A percentile compares a stretch with the other conserved stretches of the same genome.
phyloP scores from a whole-genome alignment of 192 early-diverging fungal genomes.

The Rhizophlyctis rosea region DNA sequence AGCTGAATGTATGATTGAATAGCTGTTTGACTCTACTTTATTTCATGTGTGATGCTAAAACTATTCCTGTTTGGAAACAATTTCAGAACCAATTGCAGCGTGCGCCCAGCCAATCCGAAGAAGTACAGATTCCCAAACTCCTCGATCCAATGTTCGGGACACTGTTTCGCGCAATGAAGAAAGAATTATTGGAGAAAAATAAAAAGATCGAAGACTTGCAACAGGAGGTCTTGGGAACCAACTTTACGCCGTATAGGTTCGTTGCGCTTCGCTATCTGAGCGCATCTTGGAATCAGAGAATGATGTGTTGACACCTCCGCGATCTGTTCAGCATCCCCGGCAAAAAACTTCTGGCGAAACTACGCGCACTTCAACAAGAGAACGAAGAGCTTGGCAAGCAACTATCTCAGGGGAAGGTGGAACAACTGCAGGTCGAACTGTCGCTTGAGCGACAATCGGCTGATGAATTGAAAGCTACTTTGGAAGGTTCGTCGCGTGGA shows the following conservation, averaged over 20 bases:
- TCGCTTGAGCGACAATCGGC: constrained; percentile 7
- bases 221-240: constrained; percentile 20
- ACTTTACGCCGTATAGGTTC: constrained; percentile 28
- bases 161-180: constrained; percentile 23
- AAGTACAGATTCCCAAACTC: constrained; percentile 11
- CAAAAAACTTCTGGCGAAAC: constrained; percentile 22
- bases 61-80: neutral
- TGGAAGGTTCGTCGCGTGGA: too few species aligned
- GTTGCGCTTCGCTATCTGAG: neutral
- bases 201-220: constrained; percentile 31
- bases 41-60: neutral
- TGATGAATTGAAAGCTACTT: neutral
- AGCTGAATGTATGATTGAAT: constrained; percentile 11
- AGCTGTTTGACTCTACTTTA: neutral
- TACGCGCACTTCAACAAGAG: constrained; percentile 23
- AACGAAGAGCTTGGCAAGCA: constrained; percentile 34
- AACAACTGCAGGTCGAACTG: constrained; percentile 24
- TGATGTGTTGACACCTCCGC: too few species aligned
- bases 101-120: constrained; percentile 7
- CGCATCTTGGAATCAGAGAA: neutral
- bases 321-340: constrained; percentile 22
- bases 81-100: neutral
- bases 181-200: constrained; percentile 28
- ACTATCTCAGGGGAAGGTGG: constrained; percentile 22
- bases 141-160: constrained; percentile 23